Percentiles rank a stretch among this genome's conserved stretches.
Conservation (phyloP, 1,284 basidiomycete genomes). For the Dichomitus squalens region DNA sequence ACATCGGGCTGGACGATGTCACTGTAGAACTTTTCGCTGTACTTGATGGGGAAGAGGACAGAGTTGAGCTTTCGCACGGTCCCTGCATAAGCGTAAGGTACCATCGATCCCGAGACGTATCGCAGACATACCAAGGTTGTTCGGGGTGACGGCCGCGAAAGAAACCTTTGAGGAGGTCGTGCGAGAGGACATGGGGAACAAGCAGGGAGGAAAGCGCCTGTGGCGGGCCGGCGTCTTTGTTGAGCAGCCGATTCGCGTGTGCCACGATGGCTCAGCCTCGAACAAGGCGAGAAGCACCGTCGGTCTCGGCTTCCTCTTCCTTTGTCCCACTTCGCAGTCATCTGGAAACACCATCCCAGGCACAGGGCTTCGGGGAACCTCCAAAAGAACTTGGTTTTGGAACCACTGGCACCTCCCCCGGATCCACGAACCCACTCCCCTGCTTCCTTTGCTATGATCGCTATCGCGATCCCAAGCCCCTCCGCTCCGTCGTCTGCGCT, state of each 20-base stretch:
- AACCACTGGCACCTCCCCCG: conserved; percentile 8
- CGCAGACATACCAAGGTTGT: conserved; percentile 56
- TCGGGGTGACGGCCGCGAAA: conserved; percentile 72
- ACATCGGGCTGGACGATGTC: conserved; percentile 71
- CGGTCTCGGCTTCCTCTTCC: background rate
- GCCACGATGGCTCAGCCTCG: background rate
- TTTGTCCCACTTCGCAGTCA: conserved; percentile 5
- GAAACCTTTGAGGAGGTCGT: conserved; percentile 52
- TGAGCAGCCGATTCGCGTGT: background rate
- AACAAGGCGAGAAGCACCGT: background rate
- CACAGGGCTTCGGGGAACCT: background rate
- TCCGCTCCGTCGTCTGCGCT: background rate
- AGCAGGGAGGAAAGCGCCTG: conserved; percentile 31
- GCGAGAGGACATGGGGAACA: conserved; percentile 36
- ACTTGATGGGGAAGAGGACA: conserved; percentile 80
- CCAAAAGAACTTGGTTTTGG: conserved; percentile 9
- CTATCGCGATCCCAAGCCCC: conserved; percentile 20
- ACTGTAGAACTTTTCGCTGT: conserved; percentile 80
- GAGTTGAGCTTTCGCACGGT: conserved; percentile 81
- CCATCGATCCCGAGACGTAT: background rate
- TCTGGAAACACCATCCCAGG: background rate
- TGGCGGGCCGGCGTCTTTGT: conserved; percentile 19
- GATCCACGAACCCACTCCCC: conserved; percentile 3
- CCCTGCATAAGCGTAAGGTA: conserved; percentile 37
- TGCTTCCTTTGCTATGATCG: conserved; percentile 10